Conservation (phyloP, 345 rosid genomes). For the Gossypium thurberi region DNA sequence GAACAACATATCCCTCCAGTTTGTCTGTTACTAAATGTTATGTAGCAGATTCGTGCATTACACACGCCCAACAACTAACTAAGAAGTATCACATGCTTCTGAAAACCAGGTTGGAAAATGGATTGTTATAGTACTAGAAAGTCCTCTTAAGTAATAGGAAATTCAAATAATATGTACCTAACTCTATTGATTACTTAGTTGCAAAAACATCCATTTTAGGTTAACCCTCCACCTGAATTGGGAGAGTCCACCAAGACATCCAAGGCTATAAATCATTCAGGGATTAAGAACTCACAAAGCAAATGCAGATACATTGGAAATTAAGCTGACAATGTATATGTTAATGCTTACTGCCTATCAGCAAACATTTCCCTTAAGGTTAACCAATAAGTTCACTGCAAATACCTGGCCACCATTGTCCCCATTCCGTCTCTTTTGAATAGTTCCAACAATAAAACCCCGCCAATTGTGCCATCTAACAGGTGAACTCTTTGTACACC, state of each 20-base stretch:
- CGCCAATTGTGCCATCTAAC: conserved; percentile 86
- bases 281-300: background rate
- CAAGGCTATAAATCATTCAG: background rate
- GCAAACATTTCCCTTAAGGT: background rate
- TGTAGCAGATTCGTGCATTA: background rate
- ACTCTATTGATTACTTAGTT: background rate
- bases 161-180: background rate
- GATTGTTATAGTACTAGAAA: background rate
- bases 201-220: background rate
- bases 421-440: conserved; percentile 99
- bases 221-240: background rate
- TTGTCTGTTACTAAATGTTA: background rate
- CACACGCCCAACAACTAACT: background rate
- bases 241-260: background rate
- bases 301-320: background rate
- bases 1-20: background rate
- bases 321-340: background rate
- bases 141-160: background rate
- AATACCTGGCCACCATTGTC: conserved; percentile 96
- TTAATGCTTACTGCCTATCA: background rate
- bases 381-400: background rate
- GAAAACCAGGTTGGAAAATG: background rate
- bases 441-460: conserved; percentile 71
- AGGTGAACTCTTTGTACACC: conserved; percentile 97
- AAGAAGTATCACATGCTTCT: background rate